A percentile compares a stretch with the other conserved stretches of the same genome.
These are phyloP conservation scores for Amauroascus verrucosus DNA, from an alignment of 2,329 filamentous ascomycete genomes.

Conservation along the genomic window DNA sequence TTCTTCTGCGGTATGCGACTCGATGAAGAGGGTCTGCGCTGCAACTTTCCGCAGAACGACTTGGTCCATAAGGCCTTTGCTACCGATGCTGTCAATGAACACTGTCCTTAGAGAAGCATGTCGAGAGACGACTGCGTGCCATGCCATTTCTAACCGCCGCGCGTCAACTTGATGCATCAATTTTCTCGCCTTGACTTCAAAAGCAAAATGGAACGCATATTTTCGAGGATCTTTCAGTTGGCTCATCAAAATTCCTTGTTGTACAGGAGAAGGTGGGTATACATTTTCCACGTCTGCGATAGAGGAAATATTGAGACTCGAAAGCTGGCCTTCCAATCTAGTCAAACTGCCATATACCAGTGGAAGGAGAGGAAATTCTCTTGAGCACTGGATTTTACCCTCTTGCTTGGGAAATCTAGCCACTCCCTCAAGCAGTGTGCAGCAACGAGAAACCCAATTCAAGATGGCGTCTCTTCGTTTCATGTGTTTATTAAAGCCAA, in stretches of 20 bases:
- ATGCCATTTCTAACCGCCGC: slow-evolving; percentile 24
- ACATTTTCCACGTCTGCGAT: slow-evolving; percentile 25
- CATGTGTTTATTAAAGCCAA: slow-evolving; percentile 13
- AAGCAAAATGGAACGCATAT: slow-evolving; percentile 31
- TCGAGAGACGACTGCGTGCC: slow-evolving; percentile 26
- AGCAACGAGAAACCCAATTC: slow-evolving; percentile 12
- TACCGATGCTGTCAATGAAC: slow-evolving; percentile 29
- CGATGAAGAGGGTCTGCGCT: slow-evolving; percentile 23
- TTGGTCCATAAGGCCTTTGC: slow-evolving; percentile 30
- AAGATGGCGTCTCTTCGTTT: slow-evolving; percentile 9
- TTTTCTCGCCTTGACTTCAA: slow-evolving; percentile 24
- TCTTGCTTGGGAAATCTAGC: neutral
- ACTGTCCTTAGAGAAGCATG: slow-evolving; percentile 28
- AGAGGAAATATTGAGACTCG: slow-evolving; percentile 5
- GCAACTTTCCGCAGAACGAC: slow-evolving; percentile 25
- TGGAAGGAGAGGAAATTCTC: slow-evolving; percentile 13
- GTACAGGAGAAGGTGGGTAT: slow-evolving; percentile 31
- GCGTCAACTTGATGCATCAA: slow-evolving; percentile 20
- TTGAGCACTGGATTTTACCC: neutral
- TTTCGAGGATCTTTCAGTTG: slow-evolving; percentile 28
- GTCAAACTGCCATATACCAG: slow-evolving; percentile 10
- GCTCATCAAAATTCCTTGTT: slow-evolving; percentile 31
- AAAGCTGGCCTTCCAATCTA: slow-evolving; percentile 11
- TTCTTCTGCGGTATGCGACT: slow-evolving; percentile 22
- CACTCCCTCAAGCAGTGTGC: slow-evolving; percentile 9